Evolutionary conservation across 345 rosid genomes (phyloP), one percentile per base, ranked within the genome.

Genomic region (Noccaea bulbosa): DNA sequence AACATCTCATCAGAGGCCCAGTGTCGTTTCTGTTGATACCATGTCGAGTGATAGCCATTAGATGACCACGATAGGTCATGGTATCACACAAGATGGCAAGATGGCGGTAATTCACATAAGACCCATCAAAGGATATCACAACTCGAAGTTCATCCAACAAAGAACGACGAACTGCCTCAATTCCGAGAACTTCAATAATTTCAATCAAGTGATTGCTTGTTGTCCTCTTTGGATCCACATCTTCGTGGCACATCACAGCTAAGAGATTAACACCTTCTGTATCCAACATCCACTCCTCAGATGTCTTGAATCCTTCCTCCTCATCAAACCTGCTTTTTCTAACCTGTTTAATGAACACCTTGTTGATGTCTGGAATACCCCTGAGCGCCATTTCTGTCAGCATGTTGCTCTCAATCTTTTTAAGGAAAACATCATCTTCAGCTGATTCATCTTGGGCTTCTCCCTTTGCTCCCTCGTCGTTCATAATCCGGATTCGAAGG

Each of bases 1-100:
- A 93, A 74, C 99, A 93, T 59, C 99, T 91, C 97, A 93, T 93
- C 85, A 93, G 67, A 20, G 97, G 99, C 27, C 99, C 99, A 15
- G 99, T 93, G 66, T 93, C 97, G 66, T 93, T 93, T 46, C 99
- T 81, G 35, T 93, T 93, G 74, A 93, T 93, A 62, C 99, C 99
- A 71, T 93, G 97, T 47, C 97, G 96, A 38, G 99, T 93, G 76
- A 93, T 93, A 16, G 97, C 97, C 99, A 93, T 93, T 78, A 93
- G 81, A 80, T 91, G 96, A 66, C 99, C 97, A 2, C 99, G 96
- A 68, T 93, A 93, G 11, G 99, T 93, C 99, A 93, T 93, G 22
- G 99, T 93, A 80, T 93, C 99, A 67, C 99, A 93, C 24, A 93
- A 77, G 56, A 93, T 93, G 67, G 97, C 99, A 70, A 93, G 85